These are phyloP conservation scores for Rubia yunnanensis DNA, from an alignment of 257 asterid genomes.

Conservation along the genomic window DNA sequence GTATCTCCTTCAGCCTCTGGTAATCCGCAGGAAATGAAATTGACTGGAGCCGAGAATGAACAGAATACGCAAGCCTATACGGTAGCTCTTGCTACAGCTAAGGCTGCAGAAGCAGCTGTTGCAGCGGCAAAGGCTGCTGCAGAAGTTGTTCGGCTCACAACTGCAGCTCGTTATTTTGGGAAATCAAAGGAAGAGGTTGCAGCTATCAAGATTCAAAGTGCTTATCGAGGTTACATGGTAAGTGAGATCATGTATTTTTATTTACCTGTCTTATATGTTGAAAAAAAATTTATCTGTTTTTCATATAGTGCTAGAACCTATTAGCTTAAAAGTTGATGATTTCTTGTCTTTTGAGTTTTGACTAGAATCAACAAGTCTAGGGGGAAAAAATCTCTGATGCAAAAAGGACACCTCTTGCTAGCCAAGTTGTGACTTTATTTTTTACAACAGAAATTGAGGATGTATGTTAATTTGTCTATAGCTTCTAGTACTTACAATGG, in stretches of 20 bases:
- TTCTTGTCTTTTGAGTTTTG: background rate
- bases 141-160: conserved; percentile 66
- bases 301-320: background rate
- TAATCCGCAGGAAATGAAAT: conserved; percentile 33
- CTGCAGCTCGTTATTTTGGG: conserved; percentile 33
- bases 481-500: background rate
- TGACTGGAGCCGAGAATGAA: conserved; percentile 54
- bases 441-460: background rate
- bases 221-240: conserved; percentile 78
- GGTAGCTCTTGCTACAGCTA: conserved; percentile 62
- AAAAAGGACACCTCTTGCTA: background rate
- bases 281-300: too few species aligned
- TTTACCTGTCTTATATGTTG: too few species aligned
- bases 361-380: background rate
- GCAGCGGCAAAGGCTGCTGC: conserved; percentile 86
- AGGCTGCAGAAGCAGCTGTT: conserved; percentile 86
- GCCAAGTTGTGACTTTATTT: background rate
- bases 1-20: conserved; percentile 23
- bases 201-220: conserved; percentile 60
- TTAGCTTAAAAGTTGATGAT: background rate
- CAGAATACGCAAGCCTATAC: conserved; percentile 65
- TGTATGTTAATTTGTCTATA: background rate
- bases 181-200: conserved; percentile 59
- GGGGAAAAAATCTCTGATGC: background rate
- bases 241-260: conserved; percentile 31